Percentiles rank a stretch among this genome's conserved stretches.
Conservation (phyloP, 495 filamentous ascomycete species). For the Aspergillus biplanus region DNA sequence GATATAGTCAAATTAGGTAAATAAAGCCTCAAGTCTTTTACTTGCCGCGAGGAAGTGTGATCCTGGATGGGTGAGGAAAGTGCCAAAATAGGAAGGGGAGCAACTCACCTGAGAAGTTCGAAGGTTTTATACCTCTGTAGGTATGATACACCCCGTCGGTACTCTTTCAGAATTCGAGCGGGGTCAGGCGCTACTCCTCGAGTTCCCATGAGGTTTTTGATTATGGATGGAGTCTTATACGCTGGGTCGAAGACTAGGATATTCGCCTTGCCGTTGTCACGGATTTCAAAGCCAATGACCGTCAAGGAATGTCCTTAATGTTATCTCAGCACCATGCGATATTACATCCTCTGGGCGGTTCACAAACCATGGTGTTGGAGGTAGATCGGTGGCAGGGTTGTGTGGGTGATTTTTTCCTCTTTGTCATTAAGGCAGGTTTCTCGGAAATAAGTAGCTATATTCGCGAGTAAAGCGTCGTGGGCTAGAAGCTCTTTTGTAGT, state of each 20-base stretch:
- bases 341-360: neutral
- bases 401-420: slow-evolving; percentile 62
- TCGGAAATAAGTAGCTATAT: slow-evolving; percentile 76
- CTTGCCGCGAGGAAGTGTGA: too few species aligned
- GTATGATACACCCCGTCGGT: slow-evolving; percentile 69
- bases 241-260: slow-evolving; percentile 90
- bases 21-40: neutral
- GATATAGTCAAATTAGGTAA: neutral
- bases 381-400: slow-evolving; percentile 80
- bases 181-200: slow-evolving; percentile 50
- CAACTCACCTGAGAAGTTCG: slow-evolving; percentile 72
- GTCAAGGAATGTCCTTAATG: slow-evolving; percentile 85
- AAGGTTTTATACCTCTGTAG: slow-evolving; percentile 73
- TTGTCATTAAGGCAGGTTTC: slow-evolving; percentile 41
- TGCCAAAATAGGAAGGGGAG: neutral
- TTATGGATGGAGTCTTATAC: slow-evolving; percentile 68
- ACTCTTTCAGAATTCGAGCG: slow-evolving; percentile 64
- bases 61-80: slow-evolving; percentile 11
- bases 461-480: slow-evolving; percentile 61
- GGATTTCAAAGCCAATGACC: slow-evolving; percentile 81
- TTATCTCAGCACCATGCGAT: neutral
- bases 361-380: slow-evolving; percentile 78
- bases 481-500: slow-evolving; percentile 45
- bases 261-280: slow-evolving; percentile 64
- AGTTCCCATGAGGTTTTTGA: slow-evolving; percentile 59